Percentiles rank a stretch among this genome's conserved stretches.
Evolutionary conservation across 805 yeast species (phyloP).

Genomic region (Cyberlindnera suaveolens): DNA sequence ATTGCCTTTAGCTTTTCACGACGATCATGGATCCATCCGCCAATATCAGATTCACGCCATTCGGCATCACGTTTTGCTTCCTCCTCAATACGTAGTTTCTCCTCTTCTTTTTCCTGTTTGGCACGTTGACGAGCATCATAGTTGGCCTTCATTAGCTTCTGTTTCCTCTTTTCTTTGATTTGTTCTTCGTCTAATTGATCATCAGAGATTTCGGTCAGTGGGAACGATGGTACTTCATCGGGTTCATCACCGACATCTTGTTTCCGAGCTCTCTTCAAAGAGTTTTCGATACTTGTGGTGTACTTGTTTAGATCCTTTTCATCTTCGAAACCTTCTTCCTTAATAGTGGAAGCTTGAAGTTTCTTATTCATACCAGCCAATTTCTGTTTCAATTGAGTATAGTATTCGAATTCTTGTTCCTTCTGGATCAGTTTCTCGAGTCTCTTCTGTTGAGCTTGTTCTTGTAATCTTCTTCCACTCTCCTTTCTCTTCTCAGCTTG

Average conservation of each 20-base stretch:
- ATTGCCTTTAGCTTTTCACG: slow-evolving; percentile 52
- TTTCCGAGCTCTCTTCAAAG: slow-evolving; percentile 61
- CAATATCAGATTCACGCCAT: slow-evolving; percentile 71
- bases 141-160: slow-evolving; percentile 75
- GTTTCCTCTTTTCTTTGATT: slow-evolving; percentile 80
- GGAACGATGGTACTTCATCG: slow-evolving; percentile 49
- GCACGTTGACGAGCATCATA: slow-evolving; percentile 84
- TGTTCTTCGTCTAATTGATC: slow-evolving; percentile 74
- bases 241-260: slow-evolving; percentile 58
- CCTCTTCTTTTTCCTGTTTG: slow-evolving; percentile 68
- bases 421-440: slow-evolving; percentile 74
- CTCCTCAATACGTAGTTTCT: slow-evolving; percentile 52
- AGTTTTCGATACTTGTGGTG: slow-evolving; percentile 54
- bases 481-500: slow-evolving; percentile 79
- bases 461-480: slow-evolving; percentile 83
- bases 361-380: slow-evolving; percentile 44
- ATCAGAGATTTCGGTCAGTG: slow-evolving; percentile 79
- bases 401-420: slow-evolving; percentile 75
- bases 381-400: slow-evolving; percentile 48
- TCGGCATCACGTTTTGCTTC: slow-evolving; percentile 60
- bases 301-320: slow-evolving; percentile 66
- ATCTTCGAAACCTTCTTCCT: slow-evolving; percentile 73
- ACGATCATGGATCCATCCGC: slow-evolving; percentile 74
- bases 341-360: slow-evolving; percentile 48
- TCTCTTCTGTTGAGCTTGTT: slow-evolving; percentile 83